A percentile compares a stretch with the other conserved stretches of the same genome.
phyloP scores from a whole-genome alignment of 1,284 basidiomycete species.

The Meira nashicola region DNA sequence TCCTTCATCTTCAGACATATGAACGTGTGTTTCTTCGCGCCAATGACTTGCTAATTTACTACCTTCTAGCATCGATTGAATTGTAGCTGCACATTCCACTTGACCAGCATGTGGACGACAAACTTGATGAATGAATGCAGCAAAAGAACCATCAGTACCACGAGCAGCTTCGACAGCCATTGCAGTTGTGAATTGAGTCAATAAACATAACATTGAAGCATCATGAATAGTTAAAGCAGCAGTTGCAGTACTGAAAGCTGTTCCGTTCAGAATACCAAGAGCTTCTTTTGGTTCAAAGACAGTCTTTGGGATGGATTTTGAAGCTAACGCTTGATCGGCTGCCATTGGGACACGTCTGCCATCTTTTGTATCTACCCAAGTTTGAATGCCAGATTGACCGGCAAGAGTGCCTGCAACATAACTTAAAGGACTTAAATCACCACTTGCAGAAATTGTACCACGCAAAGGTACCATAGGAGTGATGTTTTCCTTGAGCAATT shows the following conservation, averaged over 20 bases:
- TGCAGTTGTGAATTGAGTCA: conserved; percentile 72
- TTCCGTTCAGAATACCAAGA: conserved; percentile 62
- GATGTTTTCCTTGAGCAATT: conserved; percentile 64
- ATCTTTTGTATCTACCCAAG: conserved; percentile 50
- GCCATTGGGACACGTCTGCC: conserved; percentile 61
- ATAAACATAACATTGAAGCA: conserved; percentile 66
- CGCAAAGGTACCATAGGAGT: conserved; percentile 75
- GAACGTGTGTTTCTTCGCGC: conserved; percentile 59
- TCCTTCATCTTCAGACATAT: conserved; percentile 67
- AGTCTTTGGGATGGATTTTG: conserved; percentile 65
- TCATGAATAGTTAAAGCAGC: conserved; percentile 62
- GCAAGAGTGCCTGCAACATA: conserved; percentile 62
- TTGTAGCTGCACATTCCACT: conserved; percentile 53
- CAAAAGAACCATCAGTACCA: conserved; percentile 22
- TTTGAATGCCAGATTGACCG: conserved; percentile 3
- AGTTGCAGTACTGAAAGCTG: conserved; percentile 66
- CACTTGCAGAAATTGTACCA: conserved; percentile 75
- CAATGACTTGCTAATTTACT: conserved; percentile 64
- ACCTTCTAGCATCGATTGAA: conserved; percentile 59
- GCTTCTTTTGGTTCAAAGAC: conserved; percentile 73
- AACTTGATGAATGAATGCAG: conserved; percentile 66
- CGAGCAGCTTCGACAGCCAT: conserved; percentile 68
- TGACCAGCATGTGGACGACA: conserved; percentile 80
- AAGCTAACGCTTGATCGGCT: conserved; percentile 64
- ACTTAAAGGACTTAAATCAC: conserved; percentile 54